These are phyloP conservation scores for Erysimum cheiranthoides DNA, from an alignment of 345 rosid species.

Conservation along the genomic window DNA sequence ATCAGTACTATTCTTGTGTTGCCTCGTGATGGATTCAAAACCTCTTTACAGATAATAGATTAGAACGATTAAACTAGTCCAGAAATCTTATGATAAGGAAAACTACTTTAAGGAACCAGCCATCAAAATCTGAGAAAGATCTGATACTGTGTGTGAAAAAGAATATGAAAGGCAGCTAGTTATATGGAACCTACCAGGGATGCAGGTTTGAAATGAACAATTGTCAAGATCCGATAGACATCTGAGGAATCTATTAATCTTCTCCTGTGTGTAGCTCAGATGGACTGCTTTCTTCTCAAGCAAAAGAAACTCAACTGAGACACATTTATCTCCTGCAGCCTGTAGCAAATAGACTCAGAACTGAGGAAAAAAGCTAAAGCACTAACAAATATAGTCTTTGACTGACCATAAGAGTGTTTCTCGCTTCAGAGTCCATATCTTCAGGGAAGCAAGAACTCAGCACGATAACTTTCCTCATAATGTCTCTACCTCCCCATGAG, in stretches of 20 bases:
- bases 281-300: constrained; percentile 62
- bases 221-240: constrained; percentile 87
- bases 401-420: constrained; percentile 67
- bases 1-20: constrained; percentile 15
- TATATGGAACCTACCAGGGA: constrained; percentile 57
- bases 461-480: constrained; percentile 70
- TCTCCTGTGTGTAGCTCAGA: constrained; percentile 58
- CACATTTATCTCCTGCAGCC: constrained; percentile 87
- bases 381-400: constrained; percentile 9
- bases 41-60: constrained; percentile 17
- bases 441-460: constrained; percentile 66
- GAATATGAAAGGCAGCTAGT: not conserved
- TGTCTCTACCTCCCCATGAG: constrained; percentile 77
- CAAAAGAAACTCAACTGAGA: constrained; percentile 72
- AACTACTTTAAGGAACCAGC: not conserved
- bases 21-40: constrained; percentile 2
- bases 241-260: constrained; percentile 52
- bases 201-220: constrained; percentile 67
- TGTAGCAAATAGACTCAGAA: constrained; percentile 37
- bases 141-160: not conserved
- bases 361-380: not conserved
- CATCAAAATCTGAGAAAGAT: not conserved
- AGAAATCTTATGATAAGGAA: constrained; percentile 5
- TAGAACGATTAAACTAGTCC: constrained; percentile 6
- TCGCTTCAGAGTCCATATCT: constrained; percentile 50